A percentile compares a stretch with the other conserved stretches of the same genome.
These are phyloP conservation scores for Phytophthora pistaciae DNA, from an alignment of 352 stramenopile species.

Conservation along the genomic window DNA sequence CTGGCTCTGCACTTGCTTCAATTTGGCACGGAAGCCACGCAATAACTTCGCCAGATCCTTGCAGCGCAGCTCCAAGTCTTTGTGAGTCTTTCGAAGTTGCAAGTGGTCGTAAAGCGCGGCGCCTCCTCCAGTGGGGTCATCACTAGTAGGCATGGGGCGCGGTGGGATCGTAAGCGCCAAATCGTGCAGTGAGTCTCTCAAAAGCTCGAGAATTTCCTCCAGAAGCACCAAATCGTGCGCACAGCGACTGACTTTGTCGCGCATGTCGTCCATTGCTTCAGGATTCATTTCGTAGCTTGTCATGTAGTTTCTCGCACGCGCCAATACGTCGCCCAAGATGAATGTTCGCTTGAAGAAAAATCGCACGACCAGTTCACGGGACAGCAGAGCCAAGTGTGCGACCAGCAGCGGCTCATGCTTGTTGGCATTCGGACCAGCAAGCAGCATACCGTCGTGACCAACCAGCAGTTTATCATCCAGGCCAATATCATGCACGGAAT, in stretches of 20 bases:
- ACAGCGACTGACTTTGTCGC: slow-evolving; percentile 91
- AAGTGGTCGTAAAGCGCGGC: slow-evolving; percentile 94
- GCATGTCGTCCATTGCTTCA: slow-evolving; percentile 89
- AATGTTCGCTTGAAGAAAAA: slow-evolving; percentile 98
- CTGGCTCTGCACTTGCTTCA: slow-evolving; percentile 88
- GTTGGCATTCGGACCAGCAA: slow-evolving; percentile 93
- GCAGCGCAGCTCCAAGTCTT: slow-evolving; percentile 89
- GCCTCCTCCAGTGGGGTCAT: slow-evolving; percentile 78
- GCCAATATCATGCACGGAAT: slow-evolving; percentile 96
- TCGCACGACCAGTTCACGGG: slow-evolving; percentile 93
- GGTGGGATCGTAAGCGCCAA: slow-evolving; percentile 85
- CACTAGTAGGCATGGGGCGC: slow-evolving; percentile 66
- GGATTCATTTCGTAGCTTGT: slow-evolving; percentile 94
- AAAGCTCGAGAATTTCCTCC: slow-evolving; percentile 96
- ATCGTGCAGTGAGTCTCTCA: slow-evolving; percentile 94
- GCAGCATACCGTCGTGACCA: slow-evolving; percentile 93
- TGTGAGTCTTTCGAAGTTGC: slow-evolving; percentile 87
- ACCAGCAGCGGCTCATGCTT: slow-evolving; percentile 95
- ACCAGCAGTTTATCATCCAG: slow-evolving; percentile 97
- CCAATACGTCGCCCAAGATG: slow-evolving; percentile 96
- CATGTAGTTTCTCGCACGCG: slow-evolving; percentile 93
- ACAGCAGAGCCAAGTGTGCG: slow-evolving; percentile 93
- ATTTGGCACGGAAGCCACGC: slow-evolving; percentile 89
- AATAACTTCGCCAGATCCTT: slow-evolving; percentile 96
- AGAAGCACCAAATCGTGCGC: slow-evolving; percentile 96